Evolutionary conservation across 768 basidiomycete genomes (phyloP).

Genomic region (Rhodotorula kratochvilovae): DNA sequence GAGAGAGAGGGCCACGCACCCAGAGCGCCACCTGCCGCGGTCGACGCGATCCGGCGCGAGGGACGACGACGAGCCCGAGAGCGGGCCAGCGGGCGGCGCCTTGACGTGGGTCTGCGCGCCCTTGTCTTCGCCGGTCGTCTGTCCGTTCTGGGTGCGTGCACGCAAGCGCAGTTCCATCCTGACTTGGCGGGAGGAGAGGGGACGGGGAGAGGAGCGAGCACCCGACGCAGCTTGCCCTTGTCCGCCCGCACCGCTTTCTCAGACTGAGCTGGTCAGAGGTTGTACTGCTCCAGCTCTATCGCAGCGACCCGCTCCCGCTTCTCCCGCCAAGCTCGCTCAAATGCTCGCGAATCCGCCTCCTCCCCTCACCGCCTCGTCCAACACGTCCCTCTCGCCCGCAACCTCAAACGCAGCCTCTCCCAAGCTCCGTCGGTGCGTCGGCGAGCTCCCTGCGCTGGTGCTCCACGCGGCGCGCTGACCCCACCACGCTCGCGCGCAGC

Average conservation of each 20-base stretch:
- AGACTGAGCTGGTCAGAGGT: no score
- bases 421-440: no score
- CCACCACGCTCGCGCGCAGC: not conserved
- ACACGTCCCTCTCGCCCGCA: no score
- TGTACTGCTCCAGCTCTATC: no score
- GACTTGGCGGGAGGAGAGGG: not conserved
- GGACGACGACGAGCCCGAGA: not conserved
- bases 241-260: no score
- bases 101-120: not conserved
- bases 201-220: not conserved
- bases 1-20: not conserved
- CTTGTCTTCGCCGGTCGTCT: conserved; percentile 8
- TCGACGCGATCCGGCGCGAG: conserved; percentile 16
- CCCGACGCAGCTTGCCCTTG: no score
- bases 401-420: no score
- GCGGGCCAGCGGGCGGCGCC: not conserved
- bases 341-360: no score
- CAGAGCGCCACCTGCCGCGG: conserved; percentile 26
- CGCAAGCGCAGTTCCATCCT: not conserved
- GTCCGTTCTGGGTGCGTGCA: not conserved
- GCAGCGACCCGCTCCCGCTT: no score
- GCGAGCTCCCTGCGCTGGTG: no score
- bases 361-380: no score
- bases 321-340: no score
- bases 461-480: not conserved